A percentile compares a stretch with the other conserved stretches of the same genome.
phyloP scores from a whole-genome alignment of 2,329 filamentous ascomycete species.

The Fusarium sp. region DNA sequence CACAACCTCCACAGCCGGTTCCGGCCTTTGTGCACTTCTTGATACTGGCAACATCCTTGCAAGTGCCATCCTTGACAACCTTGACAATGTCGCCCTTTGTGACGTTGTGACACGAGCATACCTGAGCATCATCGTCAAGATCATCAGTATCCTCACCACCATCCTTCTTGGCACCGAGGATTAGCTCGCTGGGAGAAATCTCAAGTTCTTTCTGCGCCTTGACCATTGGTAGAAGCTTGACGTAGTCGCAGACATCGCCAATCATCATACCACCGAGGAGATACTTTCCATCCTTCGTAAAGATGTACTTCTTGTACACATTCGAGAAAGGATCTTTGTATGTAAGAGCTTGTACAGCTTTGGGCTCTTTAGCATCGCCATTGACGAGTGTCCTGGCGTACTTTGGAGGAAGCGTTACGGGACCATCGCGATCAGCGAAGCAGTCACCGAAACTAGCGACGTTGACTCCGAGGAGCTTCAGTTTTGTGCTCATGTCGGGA shows the following conservation, averaged over 20 bases:
- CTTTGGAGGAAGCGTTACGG: conserved; percentile 75
- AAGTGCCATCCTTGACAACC: conserved; percentile 78
- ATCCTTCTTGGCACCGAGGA: conserved; percentile 77
- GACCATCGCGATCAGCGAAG: conserved; percentile 88
- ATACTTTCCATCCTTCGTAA: conserved; percentile 89
- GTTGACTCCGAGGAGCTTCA: conserved; percentile 89
- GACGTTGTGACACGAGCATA: conserved; percentile 94
- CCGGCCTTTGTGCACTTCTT: conserved; percentile 93
- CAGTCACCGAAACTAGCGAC: conserved; percentile 95
- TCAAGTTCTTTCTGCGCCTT: conserved; percentile 85
- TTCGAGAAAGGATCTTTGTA: conserved; percentile 90
- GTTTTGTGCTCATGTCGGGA: conserved; percentile 89
- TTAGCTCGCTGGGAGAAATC: conserved; percentile 81
- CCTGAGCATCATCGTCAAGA: conserved; percentile 84
- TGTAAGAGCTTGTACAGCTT: conserved; percentile 82
- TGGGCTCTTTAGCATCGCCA: conserved; percentile 39
- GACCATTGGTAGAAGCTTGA: conserved; percentile 88
- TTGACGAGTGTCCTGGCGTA: conserved; percentile 49
- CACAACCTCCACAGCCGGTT: conserved; percentile 88
- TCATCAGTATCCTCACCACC: conserved; percentile 82
- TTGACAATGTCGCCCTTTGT: conserved; percentile 82
- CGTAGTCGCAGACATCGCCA: conserved; percentile 88
- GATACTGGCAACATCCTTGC: conserved; percentile 82
- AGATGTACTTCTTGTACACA: conserved; percentile 94
- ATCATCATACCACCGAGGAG: conserved; percentile 98